phyloP scores from a whole-genome alignment of 768 basidiomycete species.

The Cystofilobasidium ferigula region DNA sequence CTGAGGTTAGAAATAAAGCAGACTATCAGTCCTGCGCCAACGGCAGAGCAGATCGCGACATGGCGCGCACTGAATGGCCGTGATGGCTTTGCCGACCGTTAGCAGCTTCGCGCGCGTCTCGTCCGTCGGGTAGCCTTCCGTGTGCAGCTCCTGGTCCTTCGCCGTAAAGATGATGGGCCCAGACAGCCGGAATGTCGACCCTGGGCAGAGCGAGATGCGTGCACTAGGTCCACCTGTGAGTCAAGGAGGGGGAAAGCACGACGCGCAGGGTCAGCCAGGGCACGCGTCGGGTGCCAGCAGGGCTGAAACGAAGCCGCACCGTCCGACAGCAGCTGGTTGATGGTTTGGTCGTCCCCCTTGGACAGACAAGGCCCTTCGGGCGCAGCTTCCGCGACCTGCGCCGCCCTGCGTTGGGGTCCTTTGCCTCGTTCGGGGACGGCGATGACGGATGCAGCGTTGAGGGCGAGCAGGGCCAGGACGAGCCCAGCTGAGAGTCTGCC shows the following conservation, averaged over 20 bases:
- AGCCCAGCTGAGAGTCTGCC: not conserved
- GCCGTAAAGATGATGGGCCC: slow-evolving; percentile 39
- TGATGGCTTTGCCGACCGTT: slow-evolving; percentile 40
- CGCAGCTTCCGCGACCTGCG: not conserved
- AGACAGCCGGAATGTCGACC: slow-evolving; percentile 33
- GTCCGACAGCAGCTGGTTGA: slow-evolving; percentile 31
- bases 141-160: slow-evolving; percentile 40
- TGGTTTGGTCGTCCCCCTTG: slow-evolving; percentile 32
- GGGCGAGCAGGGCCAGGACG: not conserved
- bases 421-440: not conserved
- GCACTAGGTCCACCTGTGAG: slow-evolving; percentile 38
- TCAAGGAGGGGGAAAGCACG: not conserved
- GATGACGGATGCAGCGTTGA: not conserved
- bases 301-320: slow-evolving; percentile 5
- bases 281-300: not conserved
- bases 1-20: not conserved
- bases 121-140: slow-evolving; percentile 40
- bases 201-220: slow-evolving; percentile 37
- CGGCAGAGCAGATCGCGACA: too few relatives aligned
- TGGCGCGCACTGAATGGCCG: slow-evolving; percentile 34
- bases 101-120: slow-evolving; percentile 37
- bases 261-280: not conserved
- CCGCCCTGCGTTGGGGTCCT: not conserved
- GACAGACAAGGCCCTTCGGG: not conserved
- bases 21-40: not conserved